These are phyloP conservation scores for Metschnikowia lachancei DNA, from an alignment of 805 yeast species.

Conservation along the genomic window DNA sequence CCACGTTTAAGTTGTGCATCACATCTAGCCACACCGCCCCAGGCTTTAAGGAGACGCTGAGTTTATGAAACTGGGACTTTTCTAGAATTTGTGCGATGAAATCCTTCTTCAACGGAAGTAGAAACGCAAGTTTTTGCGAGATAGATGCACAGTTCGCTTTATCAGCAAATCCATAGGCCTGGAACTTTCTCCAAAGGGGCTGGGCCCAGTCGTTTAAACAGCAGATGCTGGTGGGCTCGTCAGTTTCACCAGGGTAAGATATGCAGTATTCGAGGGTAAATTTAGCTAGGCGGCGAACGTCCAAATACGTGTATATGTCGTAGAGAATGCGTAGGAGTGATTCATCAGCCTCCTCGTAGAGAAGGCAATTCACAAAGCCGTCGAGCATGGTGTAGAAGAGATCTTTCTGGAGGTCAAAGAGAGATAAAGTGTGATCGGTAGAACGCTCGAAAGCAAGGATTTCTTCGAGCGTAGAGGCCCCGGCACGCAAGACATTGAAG, in stretches of 20 bases:
- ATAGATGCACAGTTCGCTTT: background rate
- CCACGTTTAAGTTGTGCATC: constrained; percentile 32
- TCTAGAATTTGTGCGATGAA: constrained; percentile 25
- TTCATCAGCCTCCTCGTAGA: constrained; percentile 67
- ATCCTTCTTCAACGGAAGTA: constrained; percentile 32
- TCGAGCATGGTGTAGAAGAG: constrained; percentile 47
- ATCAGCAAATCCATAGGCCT: background rate
- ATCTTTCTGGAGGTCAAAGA: constrained; percentile 24
- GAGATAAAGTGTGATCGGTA: constrained; percentile 3
- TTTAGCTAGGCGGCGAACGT: constrained; percentile 49
- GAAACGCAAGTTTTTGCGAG: constrained; percentile 25
- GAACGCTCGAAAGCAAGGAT: constrained; percentile 8
- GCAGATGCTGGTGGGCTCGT: constrained; percentile 35
- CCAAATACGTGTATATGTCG: constrained; percentile 50
- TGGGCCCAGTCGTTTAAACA: constrained; percentile 23
- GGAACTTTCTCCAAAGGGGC: constrained; percentile 1
- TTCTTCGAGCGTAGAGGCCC: constrained; percentile 9
- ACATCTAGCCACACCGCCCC: constrained; percentile 27
- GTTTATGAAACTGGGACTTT: constrained; percentile 10
- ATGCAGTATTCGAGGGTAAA: constrained; percentile 59
- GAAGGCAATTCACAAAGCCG: constrained; percentile 62
- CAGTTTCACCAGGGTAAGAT: constrained; percentile 41
- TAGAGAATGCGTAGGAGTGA: constrained; percentile 49
- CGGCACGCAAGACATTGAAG: constrained; percentile 38
- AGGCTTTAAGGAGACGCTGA: constrained; percentile 10